Evolutionary conservation across 352 stramenopile species (phyloP).

Genomic region (Phytopythium vexans): DNA sequence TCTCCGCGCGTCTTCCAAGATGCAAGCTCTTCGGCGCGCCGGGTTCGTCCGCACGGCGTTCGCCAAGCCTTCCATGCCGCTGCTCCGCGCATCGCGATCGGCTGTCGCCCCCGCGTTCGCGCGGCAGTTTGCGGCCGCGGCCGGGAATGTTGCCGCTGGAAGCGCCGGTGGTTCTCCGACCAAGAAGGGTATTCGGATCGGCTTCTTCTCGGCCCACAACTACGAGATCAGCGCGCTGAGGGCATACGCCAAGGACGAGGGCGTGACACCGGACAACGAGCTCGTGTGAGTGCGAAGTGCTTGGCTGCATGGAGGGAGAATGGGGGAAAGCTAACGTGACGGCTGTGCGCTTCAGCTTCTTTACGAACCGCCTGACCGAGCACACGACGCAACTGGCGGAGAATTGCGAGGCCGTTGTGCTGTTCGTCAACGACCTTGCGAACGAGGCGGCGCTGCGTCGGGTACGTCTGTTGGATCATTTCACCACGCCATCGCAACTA

Average conservation of each 20-base stretch:
- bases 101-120: too few relatives aligned
- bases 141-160: too few relatives aligned
- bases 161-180: too few relatives aligned
- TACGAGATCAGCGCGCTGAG: conserved; percentile 73
- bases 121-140: too few relatives aligned
- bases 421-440: conserved; percentile 87
- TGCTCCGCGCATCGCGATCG: too few relatives aligned
- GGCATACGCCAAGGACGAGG: conserved; percentile 31
- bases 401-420: conserved; percentile 59
- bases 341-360: conserved; percentile 30
- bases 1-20: too few relatives aligned
- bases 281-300: conserved; percentile 24
- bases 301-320: neutral
- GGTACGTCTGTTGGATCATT: too few relatives aligned
- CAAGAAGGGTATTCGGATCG: conserved; percentile 49
- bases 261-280: conserved; percentile 41
- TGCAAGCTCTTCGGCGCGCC: too few relatives aligned
- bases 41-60: too few relatives aligned
- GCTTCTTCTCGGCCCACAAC: conserved; percentile 71
- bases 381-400: conserved; percentile 50
- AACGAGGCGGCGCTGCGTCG: conserved; percentile 48
- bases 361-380: conserved; percentile 43
- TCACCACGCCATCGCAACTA: too few relatives aligned
- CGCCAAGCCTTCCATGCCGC: too few relatives aligned
- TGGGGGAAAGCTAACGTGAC: neutral